Percentiles rank a stretch among this genome's conserved stretches.
These are phyloP conservation scores for Acrodontium crateriforme DNA, from an alignment of 2,329 filamentous ascomycete genomes.

Conservation along the genomic window DNA sequence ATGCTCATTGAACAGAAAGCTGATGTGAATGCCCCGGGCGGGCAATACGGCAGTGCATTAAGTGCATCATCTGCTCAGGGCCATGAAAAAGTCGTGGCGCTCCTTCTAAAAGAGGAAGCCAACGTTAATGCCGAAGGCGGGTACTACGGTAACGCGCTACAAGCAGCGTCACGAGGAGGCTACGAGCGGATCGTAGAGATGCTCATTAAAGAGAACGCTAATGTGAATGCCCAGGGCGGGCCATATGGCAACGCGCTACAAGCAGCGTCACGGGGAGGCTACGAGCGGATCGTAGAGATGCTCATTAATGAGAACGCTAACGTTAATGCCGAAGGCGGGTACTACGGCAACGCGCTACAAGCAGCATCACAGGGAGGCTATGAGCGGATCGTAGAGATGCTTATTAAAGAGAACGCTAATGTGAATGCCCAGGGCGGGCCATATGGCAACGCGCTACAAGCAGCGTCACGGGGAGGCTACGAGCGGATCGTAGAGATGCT, in stretches of 20 bases:
- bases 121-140: not conserved
- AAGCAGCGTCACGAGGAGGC: not conserved
- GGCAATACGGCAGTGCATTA: not conserved
- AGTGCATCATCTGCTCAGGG: not conserved
- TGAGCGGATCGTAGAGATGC: constrained; percentile 1
- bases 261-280: constrained; percentile 7
- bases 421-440: constrained; percentile 2
- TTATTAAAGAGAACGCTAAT: constrained; percentile 3
- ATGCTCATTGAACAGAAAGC: constrained; percentile 5
- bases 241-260: constrained; percentile 10
- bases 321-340: constrained; percentile 7
- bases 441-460: constrained; percentile 4
- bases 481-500: constrained; percentile 3
- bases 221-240: constrained; percentile 8
- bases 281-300: constrained; percentile 10
- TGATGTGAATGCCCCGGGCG: constrained; percentile 6
- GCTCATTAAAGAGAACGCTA: constrained; percentile 8
- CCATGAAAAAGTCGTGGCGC: not conserved
- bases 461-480: constrained; percentile 1
- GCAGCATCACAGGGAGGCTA: constrained; percentile 4
- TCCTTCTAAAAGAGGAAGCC: not conserved
- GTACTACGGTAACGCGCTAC: not conserved
- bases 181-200: constrained; percentile 6
- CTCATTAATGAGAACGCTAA: constrained; percentile 8
- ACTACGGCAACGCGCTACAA: constrained; percentile 4